Base-by-base conservation (phyloP, 352 stramenopile genomes). In the Globisporangium solare region DNA sequence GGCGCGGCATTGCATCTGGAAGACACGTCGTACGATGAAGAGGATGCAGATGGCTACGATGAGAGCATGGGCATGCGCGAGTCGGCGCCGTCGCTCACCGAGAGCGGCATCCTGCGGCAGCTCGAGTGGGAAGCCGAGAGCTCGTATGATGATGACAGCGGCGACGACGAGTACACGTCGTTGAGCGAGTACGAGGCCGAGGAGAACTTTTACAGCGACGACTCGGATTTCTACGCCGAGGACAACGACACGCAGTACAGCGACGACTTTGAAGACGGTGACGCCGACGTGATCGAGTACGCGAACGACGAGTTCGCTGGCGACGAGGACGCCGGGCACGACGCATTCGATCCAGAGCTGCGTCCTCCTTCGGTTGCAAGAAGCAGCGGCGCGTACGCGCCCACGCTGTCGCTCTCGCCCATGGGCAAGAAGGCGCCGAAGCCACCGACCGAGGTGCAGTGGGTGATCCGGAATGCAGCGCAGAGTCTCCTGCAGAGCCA, bases 191-290 rank as follows among this genome's bases (percentile, higher is more conserved):
- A 88, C 63, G 83, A 87, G 22, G 79, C 72, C 0, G 80, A 92
- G 55, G 83, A 93, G 52, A 93, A 91, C 60, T 92, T 88, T 60
- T 93, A 93, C 71, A 91, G 79, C 49, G 81, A 91, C 53, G 75
- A 86, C 63, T 89, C 79, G 40, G 81, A 90, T 47, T 82, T 86
- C 60, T 80, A 80, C 14, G 27, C 27, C 32, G 78, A 82, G 32
- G 73, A 85, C 24, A 79, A 82, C 53, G 77, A 80, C 6, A 82
- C 72, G 6, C 78, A 86, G 49, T 90, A 90, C 67, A 93, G 81
- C 62, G 81, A 93, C 35, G 83, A 93, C 54, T 92, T 89, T 59
- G 83, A 93, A 52, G 79, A 90, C 49, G 60, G 68, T 0, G 81
- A 91, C 39, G 81, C 80, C 20, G 83, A 93, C 58, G 64, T 93